Evolutionary conservation across 768 basidiomycete genomes (phyloP).

Genomic region (Tricholoma furcatifolium): DNA sequence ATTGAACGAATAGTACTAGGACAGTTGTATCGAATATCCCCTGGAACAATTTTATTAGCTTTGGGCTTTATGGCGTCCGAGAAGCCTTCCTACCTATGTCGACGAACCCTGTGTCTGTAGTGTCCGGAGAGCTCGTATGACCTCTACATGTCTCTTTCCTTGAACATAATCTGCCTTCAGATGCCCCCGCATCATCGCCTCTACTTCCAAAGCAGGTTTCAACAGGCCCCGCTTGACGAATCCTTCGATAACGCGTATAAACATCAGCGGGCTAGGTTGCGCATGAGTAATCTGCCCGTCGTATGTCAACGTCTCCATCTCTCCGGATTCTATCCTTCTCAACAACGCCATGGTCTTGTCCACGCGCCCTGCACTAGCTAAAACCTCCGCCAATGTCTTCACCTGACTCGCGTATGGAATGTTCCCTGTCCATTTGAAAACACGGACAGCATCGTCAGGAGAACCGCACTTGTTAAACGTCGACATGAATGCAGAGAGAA

Average conservation of each 20-base stretch:
- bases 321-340: constrained; percentile 4
- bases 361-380: constrained; percentile 14
- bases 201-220: constrained; percentile 13
- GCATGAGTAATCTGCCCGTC: constrained; percentile 2
- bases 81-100: background rate
- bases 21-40: too few relatives aligned
- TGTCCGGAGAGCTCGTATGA: constrained; percentile 5
- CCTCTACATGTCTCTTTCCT: constrained; percentile 1
- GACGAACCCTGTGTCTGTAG: background rate
- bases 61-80: too few relatives aligned
- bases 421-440: constrained; percentile 9
- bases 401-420: constrained; percentile 9
- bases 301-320: constrained; percentile 1
- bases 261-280: constrained; percentile 7
- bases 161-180: background rate
- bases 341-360: constrained; percentile 15
- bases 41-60: too few relatives aligned
- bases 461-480: constrained; percentile 14
- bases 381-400: constrained; percentile 11
- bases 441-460: constrained; percentile 11
- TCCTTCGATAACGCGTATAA: constrained; percentile 13
- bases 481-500: constrained; percentile 12
- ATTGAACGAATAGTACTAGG: too few relatives aligned
- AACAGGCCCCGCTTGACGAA: constrained; percentile 14
- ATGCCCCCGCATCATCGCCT: constrained; percentile 13